Evolutionary conservation across 805 yeast species (phyloP), one percentile per base, ranked within the genome.

Genomic region (Metschnikowia matae): DNA sequence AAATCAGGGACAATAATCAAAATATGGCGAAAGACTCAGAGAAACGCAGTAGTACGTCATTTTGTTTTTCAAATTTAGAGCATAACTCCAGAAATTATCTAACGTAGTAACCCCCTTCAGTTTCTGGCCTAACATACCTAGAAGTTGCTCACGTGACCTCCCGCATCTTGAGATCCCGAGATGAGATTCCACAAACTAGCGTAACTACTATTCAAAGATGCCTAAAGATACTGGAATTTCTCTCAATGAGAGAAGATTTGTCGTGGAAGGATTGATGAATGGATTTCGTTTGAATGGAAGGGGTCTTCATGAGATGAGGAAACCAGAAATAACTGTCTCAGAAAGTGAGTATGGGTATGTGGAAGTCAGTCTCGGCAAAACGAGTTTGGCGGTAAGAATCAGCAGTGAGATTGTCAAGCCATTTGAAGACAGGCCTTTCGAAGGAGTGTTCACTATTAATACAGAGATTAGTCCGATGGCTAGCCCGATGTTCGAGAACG

Each of bases 401-500:
- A 82, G 90, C 15, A 86, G 95, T 10, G 84, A 82, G 47, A 83
- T 94, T 13, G 77, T 81, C 3, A 79, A 81, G 51, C 99, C 99
- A 0, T 85, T 78, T 55, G 96, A 89, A 45, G 96, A 91, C 57
- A 77, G 96, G 48, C 97, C 97, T 0, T 92, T 89, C 64, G 99
- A 94, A 67, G 99, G 99, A 1, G 61, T 87, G 3, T 90, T 94
- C 64, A 74, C 79, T 21, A 90, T 94, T 13, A 81, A 86, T 45
- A 87, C 96, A 2, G 98, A 94, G 61, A 82, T 88, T 40, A 80
- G 90, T 18, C 88, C 97, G 14, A 85, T 92, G 89, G 96, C 97
- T 1, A 83, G 90, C 4, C 85, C 96, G 0, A 76, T 81, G 58
- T 90, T 89, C 65, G 96, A 91, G 59, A 82, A 81, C 58, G 84